phyloP scores from a whole-genome alignment of 2,329 filamentous ascomycete species.

The Aspergillus quadricinctus region DNA sequence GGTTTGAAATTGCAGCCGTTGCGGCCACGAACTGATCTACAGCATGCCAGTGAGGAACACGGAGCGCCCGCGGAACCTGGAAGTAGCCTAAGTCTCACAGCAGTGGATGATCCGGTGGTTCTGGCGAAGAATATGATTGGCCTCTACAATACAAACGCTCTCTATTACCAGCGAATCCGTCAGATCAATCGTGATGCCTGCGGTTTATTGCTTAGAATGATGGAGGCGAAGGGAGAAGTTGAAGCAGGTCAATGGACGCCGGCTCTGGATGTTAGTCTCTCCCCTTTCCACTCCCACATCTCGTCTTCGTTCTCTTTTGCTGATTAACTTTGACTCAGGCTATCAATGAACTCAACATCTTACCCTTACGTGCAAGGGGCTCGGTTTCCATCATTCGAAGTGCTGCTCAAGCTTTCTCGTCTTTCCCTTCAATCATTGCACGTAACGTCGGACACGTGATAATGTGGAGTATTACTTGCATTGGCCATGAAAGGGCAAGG shows the following conservation, averaged over 20 bases:
- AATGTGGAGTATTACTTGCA: constrained; percentile 89
- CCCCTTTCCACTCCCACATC: not conserved
- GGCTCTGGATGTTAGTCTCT: constrained; percentile 59
- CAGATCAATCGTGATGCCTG: constrained; percentile 55
- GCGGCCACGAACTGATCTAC: constrained; percentile 58
- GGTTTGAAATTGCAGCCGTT: constrained; percentile 73
- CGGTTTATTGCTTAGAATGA: constrained; percentile 57
- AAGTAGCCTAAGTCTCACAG: constrained; percentile 57
- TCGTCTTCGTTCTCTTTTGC: not conserved
- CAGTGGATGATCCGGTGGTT: constrained; percentile 62
- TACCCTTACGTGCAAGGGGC: constrained; percentile 71
- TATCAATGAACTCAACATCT: constrained; percentile 70
- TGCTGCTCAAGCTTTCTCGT: constrained; percentile 75
- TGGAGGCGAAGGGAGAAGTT: constrained; percentile 56
- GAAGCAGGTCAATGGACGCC: constrained; percentile 56
- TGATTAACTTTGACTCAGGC: constrained; percentile 46
- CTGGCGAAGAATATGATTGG: constrained; percentile 60
- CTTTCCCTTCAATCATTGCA: constrained; percentile 73
- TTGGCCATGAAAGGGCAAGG: constrained; percentile 70
- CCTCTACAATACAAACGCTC: constrained; percentile 58
- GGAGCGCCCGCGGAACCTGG: constrained; percentile 41
- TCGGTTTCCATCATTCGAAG: constrained; percentile 74
- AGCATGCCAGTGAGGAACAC: constrained; percentile 32
- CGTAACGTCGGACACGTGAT: constrained; percentile 87
- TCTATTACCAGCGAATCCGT: constrained; percentile 59